Base-by-base conservation (phyloP, 2,329 filamentous ascomycete genomes). In the Ascochyta clinopodiicola region DNA sequence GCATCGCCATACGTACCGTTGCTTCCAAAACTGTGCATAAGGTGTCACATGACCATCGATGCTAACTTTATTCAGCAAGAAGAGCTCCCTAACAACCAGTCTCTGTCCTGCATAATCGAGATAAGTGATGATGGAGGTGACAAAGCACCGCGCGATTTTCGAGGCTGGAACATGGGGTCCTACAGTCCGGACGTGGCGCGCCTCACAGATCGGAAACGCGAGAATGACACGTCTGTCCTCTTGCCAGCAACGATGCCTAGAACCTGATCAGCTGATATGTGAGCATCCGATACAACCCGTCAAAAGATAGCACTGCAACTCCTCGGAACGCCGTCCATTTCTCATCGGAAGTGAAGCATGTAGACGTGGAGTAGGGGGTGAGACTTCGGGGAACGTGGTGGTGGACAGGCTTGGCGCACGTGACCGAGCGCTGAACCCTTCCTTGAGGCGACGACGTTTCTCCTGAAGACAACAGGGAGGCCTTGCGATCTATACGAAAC, bases 191-290 rank as follows among this genome's bases (percentile, higher is more conserved):
- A 51, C 47, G 46, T 56, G 52, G 52, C 46, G 42, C 24, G 52
- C 52, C 52, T 55, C 52, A 45, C 52, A 39, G 52, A 55, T 55
- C 31, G 32, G 52, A 56, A 39, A 56, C 52, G 45, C 52, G 46
- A 51, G 32, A 43, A 1, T 25, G 52, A 51, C 52, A 56, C 52
- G 52, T 50, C 46, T 55, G 35, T 49, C 2, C 40, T 15, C 50
- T 44, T 36, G 42, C 44, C 37, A 50, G 52, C 45, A 21, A 24
- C 35, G 39, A 22, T 44, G 35, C 24, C 35, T 13, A 10, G 6
- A n/a, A 7, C 31, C 21, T 21, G 12, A 15, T 32, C 39, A n/a
- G 35, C n/a, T 39, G 51, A 37, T 9, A 34, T 19, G 29, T 8
- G 19, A 35, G 44, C 22, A 13, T 25, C 44, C 38, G 44, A 43